phyloP scores from a whole-genome alignment of 495 filamentous ascomycete species.

The Rhypophila decipiens region DNA sequence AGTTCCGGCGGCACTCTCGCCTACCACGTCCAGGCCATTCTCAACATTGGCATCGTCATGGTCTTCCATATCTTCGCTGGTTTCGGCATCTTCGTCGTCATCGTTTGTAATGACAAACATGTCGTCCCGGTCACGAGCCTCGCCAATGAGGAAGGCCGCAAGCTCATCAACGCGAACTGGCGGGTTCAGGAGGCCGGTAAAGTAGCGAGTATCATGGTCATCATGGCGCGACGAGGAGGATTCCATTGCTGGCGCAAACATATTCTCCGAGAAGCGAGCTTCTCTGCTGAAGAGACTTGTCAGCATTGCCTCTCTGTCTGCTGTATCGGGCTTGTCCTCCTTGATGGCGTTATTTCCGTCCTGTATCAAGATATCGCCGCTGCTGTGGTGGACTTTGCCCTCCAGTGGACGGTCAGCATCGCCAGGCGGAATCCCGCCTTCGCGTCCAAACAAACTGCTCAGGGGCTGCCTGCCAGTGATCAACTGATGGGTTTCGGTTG shows the following conservation, averaged over 20 bases:
- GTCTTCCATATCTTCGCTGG: constrained; percentile 20
- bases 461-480: constrained; percentile 71
- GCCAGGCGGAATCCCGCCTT: constrained; percentile 54
- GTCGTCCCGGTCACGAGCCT: constrained; percentile 22
- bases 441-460: constrained; percentile 61
- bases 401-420: constrained; percentile 53
- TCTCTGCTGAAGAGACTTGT: constrained; percentile 31
- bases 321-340: constrained; percentile 36
- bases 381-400: constrained; percentile 54
- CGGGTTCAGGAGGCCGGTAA: constrained; percentile 34
- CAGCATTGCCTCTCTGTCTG: constrained; percentile 35
- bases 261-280: constrained; percentile 17
- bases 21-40: not conserved
- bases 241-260: constrained; percentile 23
- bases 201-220: constrained; percentile 24
- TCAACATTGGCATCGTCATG: constrained; percentile 8
- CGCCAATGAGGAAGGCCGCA: constrained; percentile 29
- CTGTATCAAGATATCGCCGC: constrained; percentile 55
- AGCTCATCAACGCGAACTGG: constrained; percentile 32
- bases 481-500: constrained; percentile 63
- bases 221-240: constrained; percentile 1
- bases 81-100: constrained; percentile 5
- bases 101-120: constrained; percentile 21
- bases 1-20: not conserved
- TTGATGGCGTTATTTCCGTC: constrained; percentile 40